Conservation (phyloP, 2,329 filamentous ascomycete genomes). For the Cryphonectria japonica region DNA sequence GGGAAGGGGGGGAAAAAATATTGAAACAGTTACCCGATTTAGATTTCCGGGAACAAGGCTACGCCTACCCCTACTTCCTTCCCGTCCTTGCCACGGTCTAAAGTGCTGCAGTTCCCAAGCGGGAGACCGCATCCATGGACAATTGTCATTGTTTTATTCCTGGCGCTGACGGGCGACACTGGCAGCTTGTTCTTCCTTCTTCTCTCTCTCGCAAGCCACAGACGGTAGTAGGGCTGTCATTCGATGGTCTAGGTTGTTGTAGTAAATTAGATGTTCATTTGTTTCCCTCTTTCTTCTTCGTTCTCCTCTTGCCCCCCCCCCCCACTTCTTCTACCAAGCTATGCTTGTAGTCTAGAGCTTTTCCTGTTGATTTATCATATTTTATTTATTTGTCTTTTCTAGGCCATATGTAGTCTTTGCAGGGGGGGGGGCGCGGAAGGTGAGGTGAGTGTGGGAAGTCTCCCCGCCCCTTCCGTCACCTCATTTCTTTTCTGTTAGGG, state of each 20-base stretch:
- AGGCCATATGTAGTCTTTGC: neutral
- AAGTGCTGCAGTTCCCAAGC: too few relatives aligned
- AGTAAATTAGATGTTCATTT: neutral
- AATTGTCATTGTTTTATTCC: too few relatives aligned
- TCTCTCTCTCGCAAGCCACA: neutral
- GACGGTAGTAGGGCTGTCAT: neutral
- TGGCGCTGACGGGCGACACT: too few relatives aligned
- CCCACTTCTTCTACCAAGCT: neutral
- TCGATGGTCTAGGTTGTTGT: neutral
- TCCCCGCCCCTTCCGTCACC: too few relatives aligned
- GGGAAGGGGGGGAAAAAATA: too few relatives aligned
- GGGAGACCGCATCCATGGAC: too few relatives aligned
- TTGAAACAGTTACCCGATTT: neutral
- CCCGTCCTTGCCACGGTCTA: too few relatives aligned
- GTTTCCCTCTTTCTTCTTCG: too few relatives aligned
- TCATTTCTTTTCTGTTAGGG: too few relatives aligned
- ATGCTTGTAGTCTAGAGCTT: neutral
- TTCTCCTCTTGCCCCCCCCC: neutral
- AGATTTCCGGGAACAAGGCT: neutral
- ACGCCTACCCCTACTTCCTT: too few relatives aligned
- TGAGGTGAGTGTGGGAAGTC: neutral
- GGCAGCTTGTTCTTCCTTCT: too few relatives aligned
- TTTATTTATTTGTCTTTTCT: neutral
- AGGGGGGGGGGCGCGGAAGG: neutral
- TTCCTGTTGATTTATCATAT: neutral